Evolutionary conservation across 164 flowering plant species (phyloP), one percentile per base, ranked within the genome.

Genomic region (Dillenia suffruticosa): DNA sequence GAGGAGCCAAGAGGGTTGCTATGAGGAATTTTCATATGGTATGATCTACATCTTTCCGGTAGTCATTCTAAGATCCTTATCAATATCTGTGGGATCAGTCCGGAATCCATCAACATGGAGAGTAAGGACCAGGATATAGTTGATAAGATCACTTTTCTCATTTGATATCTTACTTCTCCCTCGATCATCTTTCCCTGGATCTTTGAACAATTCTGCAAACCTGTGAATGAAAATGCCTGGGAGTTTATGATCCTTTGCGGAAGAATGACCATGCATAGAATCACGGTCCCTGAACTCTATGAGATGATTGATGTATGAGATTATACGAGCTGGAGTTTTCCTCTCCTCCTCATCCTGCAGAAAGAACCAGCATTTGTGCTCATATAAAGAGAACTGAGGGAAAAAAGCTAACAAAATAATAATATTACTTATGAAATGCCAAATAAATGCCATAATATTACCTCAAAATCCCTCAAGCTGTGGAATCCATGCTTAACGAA

Each of bases 101-200:
- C 47, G 51, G 72, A 87, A 95, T 7, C 74, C 72, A 71, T 92
- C 99, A 22, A 67, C 88, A 73, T 65, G 68, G 12, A 94, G 78
- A 9, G 96, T 76, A n/a, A 91, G 95, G 47, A 94, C 96, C 63
- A 89, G 66, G 54, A 89, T 80, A 56, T 89, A 81, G 60, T 88
- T 82, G 15, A 86, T 74, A 63, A 87, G 83, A 51, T 81, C 63
- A 10, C 10, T 67, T 56, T 88, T 86, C 22, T 86, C 96, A 24
- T 49, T 40, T 3, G 95, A 24, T n/a, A 77, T 59, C 46, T 67
- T 59, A 43, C 52, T 71, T n/a, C 68, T 63, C 14, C 61, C 83
- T 1, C 76, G 10, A 24, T 71, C 69, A 5, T 32, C 40, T 32
- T 32, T 32, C 14, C 61, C 83, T 1, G 77, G 9, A 24, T 71